Evolutionary conservation across 805 yeast species (phyloP).

Genomic region (Cyberlindnera meyerae): DNA sequence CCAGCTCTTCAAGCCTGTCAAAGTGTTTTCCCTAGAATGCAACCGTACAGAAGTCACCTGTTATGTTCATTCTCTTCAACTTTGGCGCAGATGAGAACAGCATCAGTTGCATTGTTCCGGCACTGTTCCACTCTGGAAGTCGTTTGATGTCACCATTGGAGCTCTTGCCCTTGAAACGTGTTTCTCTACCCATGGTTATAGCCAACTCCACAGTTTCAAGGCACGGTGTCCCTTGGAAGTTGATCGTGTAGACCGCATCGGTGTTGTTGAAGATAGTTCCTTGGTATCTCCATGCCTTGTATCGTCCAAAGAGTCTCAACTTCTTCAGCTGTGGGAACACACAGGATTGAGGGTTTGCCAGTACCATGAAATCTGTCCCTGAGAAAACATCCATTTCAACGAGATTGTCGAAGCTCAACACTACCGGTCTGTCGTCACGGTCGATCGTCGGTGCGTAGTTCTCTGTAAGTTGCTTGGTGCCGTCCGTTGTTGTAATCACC

Average conservation of each 20-base stretch:
- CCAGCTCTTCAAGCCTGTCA: neutral
- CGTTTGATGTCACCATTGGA: neutral
- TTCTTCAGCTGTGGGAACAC: neutral
- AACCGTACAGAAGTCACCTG: neutral
- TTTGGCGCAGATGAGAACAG: neutral
- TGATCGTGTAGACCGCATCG: neutral
- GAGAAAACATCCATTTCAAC: conserved; percentile 1
- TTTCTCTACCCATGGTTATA: neutral
- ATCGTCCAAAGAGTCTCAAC: neutral
- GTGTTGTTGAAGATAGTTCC: neutral
- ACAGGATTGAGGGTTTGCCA: neutral
- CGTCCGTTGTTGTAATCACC: neutral
- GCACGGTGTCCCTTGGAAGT: neutral
- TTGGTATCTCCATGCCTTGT: neutral
- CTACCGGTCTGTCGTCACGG: neutral
- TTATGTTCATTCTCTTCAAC: neutral
- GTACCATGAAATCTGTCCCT: neutral
- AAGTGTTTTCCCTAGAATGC: neutral
- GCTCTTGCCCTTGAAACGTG: neutral
- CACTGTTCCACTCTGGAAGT: neutral
- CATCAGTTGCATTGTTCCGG: neutral
- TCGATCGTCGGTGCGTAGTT: too few relatives aligned
- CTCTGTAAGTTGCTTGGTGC: neutral
- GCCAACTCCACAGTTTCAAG: neutral
- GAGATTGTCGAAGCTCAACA: neutral